Evolutionary conservation across 169 alveolate species (phyloP).

Genomic region (Cryptosporidium sp.): DNA sequence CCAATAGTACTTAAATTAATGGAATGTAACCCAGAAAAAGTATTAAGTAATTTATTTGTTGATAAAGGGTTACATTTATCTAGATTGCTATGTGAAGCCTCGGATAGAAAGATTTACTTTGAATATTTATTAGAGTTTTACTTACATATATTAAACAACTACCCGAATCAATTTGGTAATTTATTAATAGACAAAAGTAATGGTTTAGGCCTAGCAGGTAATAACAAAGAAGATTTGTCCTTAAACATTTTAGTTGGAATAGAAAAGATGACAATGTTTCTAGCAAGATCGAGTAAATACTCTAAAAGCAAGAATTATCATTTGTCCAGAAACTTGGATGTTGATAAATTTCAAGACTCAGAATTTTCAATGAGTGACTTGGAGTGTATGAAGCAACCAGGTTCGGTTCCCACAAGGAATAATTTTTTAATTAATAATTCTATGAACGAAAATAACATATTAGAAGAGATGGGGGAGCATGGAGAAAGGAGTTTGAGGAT

Average conservation of each 20-base stretch:
- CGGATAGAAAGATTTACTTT: constrained; percentile 7
- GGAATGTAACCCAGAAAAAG: constrained; percentile 36
- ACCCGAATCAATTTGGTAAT: background rate
- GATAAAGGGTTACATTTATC: constrained; percentile 17
- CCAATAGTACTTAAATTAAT: constrained; percentile 9
- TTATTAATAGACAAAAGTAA: background rate
- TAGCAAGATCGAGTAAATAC: constrained; percentile 3
- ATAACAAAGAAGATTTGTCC: background rate
- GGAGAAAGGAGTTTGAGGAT: background rate
- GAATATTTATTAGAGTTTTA: constrained; percentile 37
- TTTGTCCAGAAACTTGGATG: background rate
- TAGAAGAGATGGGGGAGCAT: background rate
- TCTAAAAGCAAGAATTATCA: background rate
- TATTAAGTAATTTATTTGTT: background rate
- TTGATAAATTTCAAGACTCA: background rate
- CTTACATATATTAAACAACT: background rate
- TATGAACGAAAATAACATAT: background rate
- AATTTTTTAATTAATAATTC: background rate
- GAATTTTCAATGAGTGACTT: background rate
- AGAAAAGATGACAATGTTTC: background rate
- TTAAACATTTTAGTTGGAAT: constrained; percentile 39
- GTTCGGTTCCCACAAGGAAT: background rate
- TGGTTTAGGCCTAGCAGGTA: no score
- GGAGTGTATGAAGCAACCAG: background rate
- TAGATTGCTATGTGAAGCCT: background rate